Evolutionary conservation across 1,284 basidiomycete species (phyloP).

Genomic region (Pseudomicrostroma phylloplanum): DNA sequence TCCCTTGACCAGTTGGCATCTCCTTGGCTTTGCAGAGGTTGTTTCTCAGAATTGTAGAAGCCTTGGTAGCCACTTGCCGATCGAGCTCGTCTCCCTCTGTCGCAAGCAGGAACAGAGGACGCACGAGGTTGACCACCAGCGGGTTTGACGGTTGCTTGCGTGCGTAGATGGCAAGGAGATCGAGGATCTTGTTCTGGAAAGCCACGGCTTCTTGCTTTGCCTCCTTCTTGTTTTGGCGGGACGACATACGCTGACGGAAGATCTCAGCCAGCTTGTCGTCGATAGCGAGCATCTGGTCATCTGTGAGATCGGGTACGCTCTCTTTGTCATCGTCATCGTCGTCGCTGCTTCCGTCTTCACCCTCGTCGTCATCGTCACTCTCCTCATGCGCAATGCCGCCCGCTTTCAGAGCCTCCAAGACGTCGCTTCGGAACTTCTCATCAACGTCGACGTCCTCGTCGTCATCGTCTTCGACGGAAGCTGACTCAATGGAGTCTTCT

Average conservation of each 20-base stretch:
- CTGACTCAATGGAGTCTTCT: conserved; percentile 17
- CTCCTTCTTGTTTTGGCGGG: conserved; percentile 57
- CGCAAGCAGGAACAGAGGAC: conserved; percentile 69
- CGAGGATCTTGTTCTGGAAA: conserved; percentile 90
- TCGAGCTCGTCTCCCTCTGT: conserved; percentile 55
- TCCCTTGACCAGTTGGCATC: conserved; percentile 49
- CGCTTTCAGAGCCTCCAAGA: conserved; percentile 70
- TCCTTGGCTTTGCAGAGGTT: conserved; percentile 65
- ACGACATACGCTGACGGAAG: conserved; percentile 64
- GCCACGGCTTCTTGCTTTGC: conserved; percentile 56
- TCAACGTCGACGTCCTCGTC: conserved; percentile 57
- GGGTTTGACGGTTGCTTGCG: conserved; percentile 64
- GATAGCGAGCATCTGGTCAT: conserved; percentile 94
- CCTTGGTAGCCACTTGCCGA: conserved; percentile 76
- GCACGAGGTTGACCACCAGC: conserved; percentile 63
- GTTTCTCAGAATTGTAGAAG: conserved; percentile 67
- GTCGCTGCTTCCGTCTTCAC: conserved; percentile 50
- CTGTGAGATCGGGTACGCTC: conserved; percentile 51
- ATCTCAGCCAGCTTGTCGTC: conserved; percentile 87
- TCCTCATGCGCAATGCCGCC: conserved; percentile 62
- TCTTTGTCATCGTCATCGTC: conserved; percentile 24
- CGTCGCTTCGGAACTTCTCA: conserved; percentile 61
- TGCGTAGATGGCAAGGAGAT: conserved; percentile 77
- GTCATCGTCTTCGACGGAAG: conserved; percentile 50
- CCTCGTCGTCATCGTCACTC: conserved; percentile 51